Evolutionary conservation across 345 rosid species (phyloP).

Genomic region (Eucalyptus globulus): DNA sequence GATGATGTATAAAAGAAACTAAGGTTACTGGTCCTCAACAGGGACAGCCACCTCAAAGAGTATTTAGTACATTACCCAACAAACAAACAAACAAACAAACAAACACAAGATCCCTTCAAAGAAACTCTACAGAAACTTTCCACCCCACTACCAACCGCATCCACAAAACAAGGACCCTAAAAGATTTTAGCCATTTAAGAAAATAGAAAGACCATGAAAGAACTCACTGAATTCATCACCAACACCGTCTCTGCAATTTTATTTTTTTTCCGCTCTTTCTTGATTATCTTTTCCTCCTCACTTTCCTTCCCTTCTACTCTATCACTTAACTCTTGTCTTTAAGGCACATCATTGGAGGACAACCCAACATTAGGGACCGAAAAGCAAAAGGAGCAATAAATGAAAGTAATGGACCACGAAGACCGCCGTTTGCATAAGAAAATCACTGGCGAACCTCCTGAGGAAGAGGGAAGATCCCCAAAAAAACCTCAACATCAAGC

Average conservation of each 20-base stretch:
- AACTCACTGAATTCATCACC: not conserved
- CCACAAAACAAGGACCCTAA: not conserved
- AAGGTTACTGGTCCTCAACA: not conserved
- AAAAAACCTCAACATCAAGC: not conserved
- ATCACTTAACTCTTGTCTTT: not conserved
- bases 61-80: slow-evolving; percentile 28
- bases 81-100: slow-evolving; percentile 45
- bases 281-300: not conserved
- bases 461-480: not conserved
- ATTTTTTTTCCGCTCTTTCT: not conserved
- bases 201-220: not conserved
- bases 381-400: not conserved
- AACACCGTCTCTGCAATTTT: not conserved
- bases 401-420: not conserved
- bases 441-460: not conserved
- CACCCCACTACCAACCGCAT: slow-evolving; percentile 85
- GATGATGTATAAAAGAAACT: slow-evolving; percentile 10
- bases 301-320: not conserved
- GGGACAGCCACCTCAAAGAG: slow-evolving; percentile 14
- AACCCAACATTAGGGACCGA: not conserved
- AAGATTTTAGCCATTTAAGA: not conserved
- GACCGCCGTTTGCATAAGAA: not conserved
- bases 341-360: not conserved
- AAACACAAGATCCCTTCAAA: slow-evolving; percentile 62
- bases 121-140: slow-evolving; percentile 78